phyloP scores from a whole-genome alignment of 23 red algal species.

The Gracilaria gracilis region DNA sequence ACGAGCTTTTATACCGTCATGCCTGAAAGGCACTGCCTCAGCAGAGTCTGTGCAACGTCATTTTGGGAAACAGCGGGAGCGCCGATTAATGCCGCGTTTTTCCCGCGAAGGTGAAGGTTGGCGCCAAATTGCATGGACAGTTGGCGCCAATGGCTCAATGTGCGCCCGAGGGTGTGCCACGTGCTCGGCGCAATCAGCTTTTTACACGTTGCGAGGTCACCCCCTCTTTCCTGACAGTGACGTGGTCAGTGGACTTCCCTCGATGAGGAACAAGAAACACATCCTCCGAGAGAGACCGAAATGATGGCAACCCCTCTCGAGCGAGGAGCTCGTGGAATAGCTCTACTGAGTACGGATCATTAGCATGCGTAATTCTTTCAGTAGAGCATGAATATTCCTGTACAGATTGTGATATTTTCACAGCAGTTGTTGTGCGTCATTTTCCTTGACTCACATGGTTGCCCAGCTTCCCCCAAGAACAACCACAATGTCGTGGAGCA shows the following conservation, averaged over 20 bases:
- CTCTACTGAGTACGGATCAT: too few species aligned
- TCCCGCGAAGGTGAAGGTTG: slow-evolving; percentile 4
- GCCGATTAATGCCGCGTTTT: slow-evolving; percentile 2
- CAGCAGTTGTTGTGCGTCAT: background rate
- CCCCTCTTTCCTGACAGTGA: background rate
- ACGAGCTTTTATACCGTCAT: background rate
- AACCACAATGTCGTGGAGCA: background rate
- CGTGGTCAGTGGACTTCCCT: background rate
- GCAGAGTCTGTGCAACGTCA: background rate
- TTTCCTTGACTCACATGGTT: background rate
- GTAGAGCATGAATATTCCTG: background rate
- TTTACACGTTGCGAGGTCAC: background rate
- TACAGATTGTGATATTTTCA: background rate
- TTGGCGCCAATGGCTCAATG: background rate
- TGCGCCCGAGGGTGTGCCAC: background rate
- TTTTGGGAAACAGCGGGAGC: background rate
- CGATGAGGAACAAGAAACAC: background rate
- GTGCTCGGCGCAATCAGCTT: background rate
- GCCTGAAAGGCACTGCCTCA: too few species aligned
- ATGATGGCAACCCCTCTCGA: too few species aligned
- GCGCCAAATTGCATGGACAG: slow-evolving; percentile 3
- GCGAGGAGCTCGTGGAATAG: too few species aligned
- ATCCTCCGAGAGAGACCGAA: background rate
- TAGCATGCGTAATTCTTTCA: too few species aligned
- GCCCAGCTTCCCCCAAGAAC: background rate